phyloP scores from a whole-genome alignment of 2,329 filamentous ascomycete species.

The Ophiostoma sp. region DNA sequence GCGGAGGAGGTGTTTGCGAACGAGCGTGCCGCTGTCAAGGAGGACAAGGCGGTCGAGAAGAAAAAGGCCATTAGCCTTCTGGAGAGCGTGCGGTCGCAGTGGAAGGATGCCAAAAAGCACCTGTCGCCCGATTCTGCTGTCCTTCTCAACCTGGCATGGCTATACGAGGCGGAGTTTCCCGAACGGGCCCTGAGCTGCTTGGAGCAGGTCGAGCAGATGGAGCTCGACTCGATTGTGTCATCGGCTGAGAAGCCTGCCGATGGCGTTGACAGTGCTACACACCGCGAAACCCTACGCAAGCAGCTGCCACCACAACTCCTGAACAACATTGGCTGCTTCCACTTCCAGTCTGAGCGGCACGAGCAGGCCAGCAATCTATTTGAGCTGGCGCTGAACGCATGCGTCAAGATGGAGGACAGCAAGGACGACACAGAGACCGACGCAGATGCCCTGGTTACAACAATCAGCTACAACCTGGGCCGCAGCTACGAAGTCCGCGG shows the following conservation, averaged over 20 bases:
- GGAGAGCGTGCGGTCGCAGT: constrained; percentile 76
- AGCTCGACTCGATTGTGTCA: constrained; percentile 70
- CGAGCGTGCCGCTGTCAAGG: constrained; percentile 63
- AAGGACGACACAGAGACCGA: constrained; percentile 66
- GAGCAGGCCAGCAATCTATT: constrained; percentile 79
- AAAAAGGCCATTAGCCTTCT: constrained; percentile 83
- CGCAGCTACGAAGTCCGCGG: constrained; percentile 86
- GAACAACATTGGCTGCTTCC: constrained; percentile 96
- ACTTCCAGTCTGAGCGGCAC: constrained; percentile 81
- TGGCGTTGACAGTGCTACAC: constrained; percentile 54
- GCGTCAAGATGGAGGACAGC: constrained; percentile 67
- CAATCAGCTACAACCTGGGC: constrained; percentile 93
- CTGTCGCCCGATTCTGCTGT: constrained; percentile 77
- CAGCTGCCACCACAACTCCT: constrained; percentile 81
- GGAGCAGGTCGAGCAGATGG: constrained; percentile 84
- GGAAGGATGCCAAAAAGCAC: constrained; percentile 90
- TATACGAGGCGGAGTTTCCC: constrained; percentile 80
- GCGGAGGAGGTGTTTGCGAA: constrained; percentile 88
- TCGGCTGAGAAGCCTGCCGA: constrained; percentile 51
- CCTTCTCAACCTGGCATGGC: constrained; percentile 79
- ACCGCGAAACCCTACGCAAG: constrained; percentile 62
- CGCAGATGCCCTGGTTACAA: constrained; percentile 86
- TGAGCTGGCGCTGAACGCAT: constrained; percentile 83
- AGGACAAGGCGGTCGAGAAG: constrained; percentile 78
- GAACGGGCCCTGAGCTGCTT: constrained; percentile 91